These are phyloP conservation scores for Pyronema domesticum DNA, from an alignment of 495 filamentous ascomycete species.

Conservation along the genomic window DNA sequence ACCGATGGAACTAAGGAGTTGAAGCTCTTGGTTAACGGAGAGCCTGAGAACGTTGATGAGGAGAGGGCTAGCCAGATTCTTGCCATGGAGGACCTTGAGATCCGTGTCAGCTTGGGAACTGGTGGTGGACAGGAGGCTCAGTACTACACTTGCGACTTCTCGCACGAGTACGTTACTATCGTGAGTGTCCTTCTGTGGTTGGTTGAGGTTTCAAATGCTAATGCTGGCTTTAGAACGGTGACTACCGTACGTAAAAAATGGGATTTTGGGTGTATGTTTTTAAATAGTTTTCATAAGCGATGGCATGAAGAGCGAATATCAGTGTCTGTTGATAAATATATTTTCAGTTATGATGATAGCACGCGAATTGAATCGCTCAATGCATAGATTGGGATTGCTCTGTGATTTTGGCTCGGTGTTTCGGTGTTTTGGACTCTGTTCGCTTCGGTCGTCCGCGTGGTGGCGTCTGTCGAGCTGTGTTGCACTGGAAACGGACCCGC, in stretches of 20 bases:
- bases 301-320: no score
- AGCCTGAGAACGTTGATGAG: constrained; percentile 89
- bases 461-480: no score
- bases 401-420: no score
- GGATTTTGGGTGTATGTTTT: not conserved
- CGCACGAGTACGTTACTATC: constrained; percentile 53
- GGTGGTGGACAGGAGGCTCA: constrained; percentile 54
- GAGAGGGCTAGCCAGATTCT: constrained; percentile 67
- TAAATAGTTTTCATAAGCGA: not conserved
- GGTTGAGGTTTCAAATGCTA: constrained; percentile 4
- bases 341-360: no score
- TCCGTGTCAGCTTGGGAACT: constrained; percentile 52
- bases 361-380: no score
- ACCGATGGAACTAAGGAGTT: constrained; percentile 63
- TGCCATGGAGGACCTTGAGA: constrained; percentile 70
- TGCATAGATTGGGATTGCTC: no score
- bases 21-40: constrained; percentile 73
- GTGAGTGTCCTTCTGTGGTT: constrained; percentile 10
- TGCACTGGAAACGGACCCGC: constrained; percentile 12
- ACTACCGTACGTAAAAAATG: constrained; percentile 21
- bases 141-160: constrained; percentile 96
- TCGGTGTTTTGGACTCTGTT: no score
- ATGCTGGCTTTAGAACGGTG: constrained; percentile 17
- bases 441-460: no score
- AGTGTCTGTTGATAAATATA: no score